Evolutionary conservation across 164 flowering plant genomes (phyloP), one percentile per base, ranked within the genome.

Genomic region (Liquidambar formosana): DNA sequence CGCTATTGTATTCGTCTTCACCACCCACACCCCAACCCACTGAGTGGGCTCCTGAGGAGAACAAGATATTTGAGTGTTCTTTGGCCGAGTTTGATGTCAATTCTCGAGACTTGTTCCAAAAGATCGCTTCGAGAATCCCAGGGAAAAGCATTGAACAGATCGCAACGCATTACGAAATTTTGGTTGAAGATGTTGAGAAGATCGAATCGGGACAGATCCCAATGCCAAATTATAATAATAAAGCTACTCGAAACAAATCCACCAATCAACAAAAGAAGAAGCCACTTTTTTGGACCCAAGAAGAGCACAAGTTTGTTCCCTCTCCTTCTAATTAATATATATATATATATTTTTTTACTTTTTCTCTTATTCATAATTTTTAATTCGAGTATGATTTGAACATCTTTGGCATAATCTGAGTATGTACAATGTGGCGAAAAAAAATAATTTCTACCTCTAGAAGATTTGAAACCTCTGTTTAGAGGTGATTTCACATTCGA

Each of bases 31-130:
- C 18, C 18, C n/a, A 49, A 15, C 53, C 2, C 6, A 33, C 53
- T 15, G 52, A 61, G 15, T 85, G 89, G 89, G 68, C 58, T 28
- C 43, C 28, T 9, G 33, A 73, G 2, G 83, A 84, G 69, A 77
- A 81, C 77, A 80, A 81, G 70, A 3, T 48, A 43, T 81, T 86
- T 57, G 86, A 84, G 68, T 70, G 54, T 26, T 79, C 75, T 4
- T 4, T 82, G 5, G 82, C 78, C 12, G 65, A 61, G 28, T 22
- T 61, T 5, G 69, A 60, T 18, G 61, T 46, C n/a, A 56, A 63
- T 9, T 8, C 72, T 19, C 76, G 76, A 1, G 66, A 64, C 13
- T 27, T 68, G 14, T 74, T 77, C 53, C 66, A 69, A 49, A 67
- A 70, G 18, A 63, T 86, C 4, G 80, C 82, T 8, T 15, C 38